phyloP scores from a whole-genome alignment of 768 basidiomycete genomes.

The Mycena leptocephala region DNA sequence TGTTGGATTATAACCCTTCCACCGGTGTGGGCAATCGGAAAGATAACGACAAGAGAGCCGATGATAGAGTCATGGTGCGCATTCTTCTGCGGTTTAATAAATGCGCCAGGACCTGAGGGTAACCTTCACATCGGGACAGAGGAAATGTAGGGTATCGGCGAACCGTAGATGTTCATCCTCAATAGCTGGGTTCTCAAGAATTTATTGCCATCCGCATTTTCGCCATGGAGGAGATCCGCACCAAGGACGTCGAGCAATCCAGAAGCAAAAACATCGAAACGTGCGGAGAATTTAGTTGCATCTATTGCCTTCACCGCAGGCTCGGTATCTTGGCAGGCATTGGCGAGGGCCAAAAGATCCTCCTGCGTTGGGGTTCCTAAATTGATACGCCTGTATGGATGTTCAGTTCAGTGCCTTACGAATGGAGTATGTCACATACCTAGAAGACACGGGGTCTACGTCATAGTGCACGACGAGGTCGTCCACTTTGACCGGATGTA shows the following conservation, averaged over 20 bases:
- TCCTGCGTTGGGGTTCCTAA: neutral
- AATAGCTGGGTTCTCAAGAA: neutral
- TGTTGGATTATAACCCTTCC: slow-evolving; percentile 59
- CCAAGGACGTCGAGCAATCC: neutral
- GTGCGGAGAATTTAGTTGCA: neutral
- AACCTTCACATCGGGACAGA: no score
- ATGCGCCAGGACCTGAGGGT: neutral
- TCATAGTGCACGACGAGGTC: neutral
- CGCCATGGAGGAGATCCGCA: neutral
- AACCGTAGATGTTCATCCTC: neutral
- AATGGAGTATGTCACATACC: neutral
- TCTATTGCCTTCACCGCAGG: neutral
- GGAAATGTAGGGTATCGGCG: neutral
- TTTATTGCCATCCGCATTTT: neutral
- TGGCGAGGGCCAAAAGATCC: neutral
- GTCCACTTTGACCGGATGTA: neutral
- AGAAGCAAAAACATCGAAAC: neutral
- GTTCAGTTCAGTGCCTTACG: no score
- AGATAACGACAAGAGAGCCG: slow-evolving; percentile 66
- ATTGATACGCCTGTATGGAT: neutral
- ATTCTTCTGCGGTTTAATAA: slow-evolving; percentile 56
- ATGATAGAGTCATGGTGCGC: slow-evolving; percentile 63
- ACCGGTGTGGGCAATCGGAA: slow-evolving; percentile 64
- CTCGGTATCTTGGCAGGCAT: neutral
- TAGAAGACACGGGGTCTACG: neutral